Percentiles rank a stretch among this genome's conserved stretches.
phyloP scores from a whole-genome alignment of 345 rosid genomes.

The Viola odorata region DNA sequence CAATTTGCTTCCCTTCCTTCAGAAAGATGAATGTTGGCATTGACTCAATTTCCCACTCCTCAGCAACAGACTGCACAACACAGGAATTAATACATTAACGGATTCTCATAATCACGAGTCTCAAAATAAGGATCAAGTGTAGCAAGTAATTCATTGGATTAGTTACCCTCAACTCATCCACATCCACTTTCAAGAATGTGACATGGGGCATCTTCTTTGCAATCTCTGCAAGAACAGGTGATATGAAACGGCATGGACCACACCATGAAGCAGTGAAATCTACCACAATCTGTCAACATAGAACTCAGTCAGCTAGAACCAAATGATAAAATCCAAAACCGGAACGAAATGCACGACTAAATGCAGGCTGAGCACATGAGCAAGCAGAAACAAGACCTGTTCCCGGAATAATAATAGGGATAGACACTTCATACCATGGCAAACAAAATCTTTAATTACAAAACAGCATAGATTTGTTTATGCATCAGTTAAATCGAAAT shows the following conservation, averaged over 20 bases:
- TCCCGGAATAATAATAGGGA: no score
- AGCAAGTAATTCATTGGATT: not conserved
- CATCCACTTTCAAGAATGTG: constrained; percentile 31
- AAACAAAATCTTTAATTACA: no score
- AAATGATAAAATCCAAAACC: not conserved
- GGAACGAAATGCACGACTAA: no score
- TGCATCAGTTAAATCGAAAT: no score
- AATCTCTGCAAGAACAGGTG: constrained; percentile 18
- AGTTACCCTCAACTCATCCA: constrained; percentile 25
- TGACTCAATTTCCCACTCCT: not conserved
- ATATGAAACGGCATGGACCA: constrained; percentile 23
- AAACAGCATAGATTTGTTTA: no score
- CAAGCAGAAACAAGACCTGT: no score
- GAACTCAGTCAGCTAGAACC: not conserved
- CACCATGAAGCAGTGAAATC: constrained; percentile 37
- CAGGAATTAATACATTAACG: not conserved
- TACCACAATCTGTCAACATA: constrained; percentile 20
- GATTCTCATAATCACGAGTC: no score
- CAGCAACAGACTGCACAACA: constrained; percentile 4
- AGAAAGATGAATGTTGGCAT: constrained; percentile 8
- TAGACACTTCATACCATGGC: no score
- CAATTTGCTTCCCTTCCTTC: not conserved
- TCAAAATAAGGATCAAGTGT: not conserved
- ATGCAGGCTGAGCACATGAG: no score
- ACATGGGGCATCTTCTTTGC: constrained; percentile 28